A percentile compares a stretch with the other conserved stretches of the same genome.
Conservation (phyloP, 2,329 filamentous ascomycete genomes). For the Mycogone perniciosa region DNA sequence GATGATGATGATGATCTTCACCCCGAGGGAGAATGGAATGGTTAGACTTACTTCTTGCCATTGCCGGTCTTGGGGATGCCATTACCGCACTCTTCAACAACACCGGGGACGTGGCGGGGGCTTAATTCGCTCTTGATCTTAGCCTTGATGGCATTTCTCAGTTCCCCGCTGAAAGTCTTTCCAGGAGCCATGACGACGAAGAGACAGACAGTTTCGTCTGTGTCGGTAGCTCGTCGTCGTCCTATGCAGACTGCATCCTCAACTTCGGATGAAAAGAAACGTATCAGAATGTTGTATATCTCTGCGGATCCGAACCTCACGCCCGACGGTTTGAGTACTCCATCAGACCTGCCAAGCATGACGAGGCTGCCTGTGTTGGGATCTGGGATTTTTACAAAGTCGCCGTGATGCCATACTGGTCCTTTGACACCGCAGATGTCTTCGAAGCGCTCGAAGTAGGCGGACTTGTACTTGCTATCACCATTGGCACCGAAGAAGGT, state of each 20-base stretch:
- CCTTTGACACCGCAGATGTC: slow-evolving; percentile 31
- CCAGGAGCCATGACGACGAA: slow-evolving; percentile 73
- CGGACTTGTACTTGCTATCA: slow-evolving; percentile 68
- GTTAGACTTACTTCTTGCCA: slow-evolving; percentile 74
- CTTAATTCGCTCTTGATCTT: slow-evolving; percentile 73
- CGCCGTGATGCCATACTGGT: slow-evolving; percentile 83
- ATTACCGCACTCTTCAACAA: slow-evolving; percentile 69
- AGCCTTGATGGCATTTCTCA: slow-evolving; percentile 58
- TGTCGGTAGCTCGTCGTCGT: slow-evolving; percentile 61
- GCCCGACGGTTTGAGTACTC: slow-evolving; percentile 85
- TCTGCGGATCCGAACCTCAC: slow-evolving; percentile 91
- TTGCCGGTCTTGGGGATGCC: slow-evolving; percentile 91
- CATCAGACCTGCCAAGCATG: slow-evolving; percentile 90
- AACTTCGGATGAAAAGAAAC: slow-evolving; percentile 71
- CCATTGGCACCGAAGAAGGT: slow-evolving; percentile 69
- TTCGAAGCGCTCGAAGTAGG: slow-evolving; percentile 83
- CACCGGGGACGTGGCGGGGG: slow-evolving; percentile 78
- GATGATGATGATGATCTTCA: background rate
- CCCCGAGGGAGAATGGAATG: background rate
- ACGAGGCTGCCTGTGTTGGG: slow-evolving; percentile 67
- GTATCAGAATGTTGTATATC: slow-evolving; percentile 89
- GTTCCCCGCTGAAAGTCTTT: slow-evolving; percentile 48
- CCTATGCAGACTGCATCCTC: slow-evolving; percentile 88
- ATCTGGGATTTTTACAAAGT: slow-evolving; percentile 69
- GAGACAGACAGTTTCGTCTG: slow-evolving; percentile 79